phyloP scores from a whole-genome alignment of 306 rosid species.

The Pachyrhizus erosus region DNA sequence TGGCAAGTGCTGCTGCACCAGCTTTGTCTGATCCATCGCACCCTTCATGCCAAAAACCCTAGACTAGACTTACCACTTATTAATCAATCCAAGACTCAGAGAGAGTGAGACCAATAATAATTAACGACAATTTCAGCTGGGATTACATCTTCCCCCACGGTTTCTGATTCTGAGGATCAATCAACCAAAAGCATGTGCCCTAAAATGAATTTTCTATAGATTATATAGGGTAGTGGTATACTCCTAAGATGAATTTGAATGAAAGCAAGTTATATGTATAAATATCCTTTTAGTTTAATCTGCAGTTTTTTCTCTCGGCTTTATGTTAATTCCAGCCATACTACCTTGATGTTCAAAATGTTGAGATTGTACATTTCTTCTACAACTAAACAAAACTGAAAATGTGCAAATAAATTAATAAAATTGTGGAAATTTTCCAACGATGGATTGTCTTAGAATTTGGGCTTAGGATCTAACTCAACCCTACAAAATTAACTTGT shows the following conservation, averaged over 20 bases:
- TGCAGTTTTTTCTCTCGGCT: not conserved
- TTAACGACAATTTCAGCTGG: too few species aligned
- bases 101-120: too few species aligned
- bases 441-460: not conserved
- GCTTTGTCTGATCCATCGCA: too few species aligned
- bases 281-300: not conserved
- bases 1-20: too few species aligned
- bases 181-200: too few species aligned
- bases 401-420: not conserved
- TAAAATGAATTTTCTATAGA: slow-evolving; percentile 32
- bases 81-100: too few species aligned
- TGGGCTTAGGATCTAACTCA: not conserved
- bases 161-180: too few species aligned
- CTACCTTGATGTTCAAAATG: not conserved
- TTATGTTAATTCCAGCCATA: not conserved
- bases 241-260: not conserved
- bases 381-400: not conserved
- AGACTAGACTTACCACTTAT: too few species aligned
- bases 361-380: not conserved
- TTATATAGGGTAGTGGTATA: not conserved
- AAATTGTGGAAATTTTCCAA: not conserved
- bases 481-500: not conserved
- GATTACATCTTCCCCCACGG: too few species aligned
- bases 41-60: too few species aligned
- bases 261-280: not conserved